A percentile compares a stretch with the other conserved stretches of the same genome.
These are phyloP conservation scores for Rhizomucor miehei DNA, from an alignment of 371 early-diverging fungal genomes.

Conservation along the genomic window DNA sequence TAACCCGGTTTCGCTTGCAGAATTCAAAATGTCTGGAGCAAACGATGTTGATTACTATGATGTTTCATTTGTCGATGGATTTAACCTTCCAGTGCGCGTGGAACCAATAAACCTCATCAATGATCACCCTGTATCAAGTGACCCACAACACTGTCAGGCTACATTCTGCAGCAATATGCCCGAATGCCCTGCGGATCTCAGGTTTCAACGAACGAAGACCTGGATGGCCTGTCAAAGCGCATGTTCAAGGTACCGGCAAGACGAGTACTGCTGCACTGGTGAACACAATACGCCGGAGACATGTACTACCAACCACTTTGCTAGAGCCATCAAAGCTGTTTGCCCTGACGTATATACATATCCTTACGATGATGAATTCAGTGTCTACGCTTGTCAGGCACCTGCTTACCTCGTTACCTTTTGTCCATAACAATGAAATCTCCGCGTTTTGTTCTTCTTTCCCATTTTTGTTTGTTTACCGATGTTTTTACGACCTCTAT, in stretches of 20 bases:
- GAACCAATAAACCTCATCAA: constrained; percentile 7
- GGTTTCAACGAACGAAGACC: constrained; percentile 16
- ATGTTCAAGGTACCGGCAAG: constrained; percentile 25
- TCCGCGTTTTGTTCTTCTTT: no score
- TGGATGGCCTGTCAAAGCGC: constrained; percentile 29
- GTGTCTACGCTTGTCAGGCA: constrained; percentile 15
- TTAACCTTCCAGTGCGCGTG: constrained; percentile 32
- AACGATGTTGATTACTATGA: constrained; percentile 36
- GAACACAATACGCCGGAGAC: constrained; percentile 13
- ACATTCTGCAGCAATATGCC: constrained; percentile 17
- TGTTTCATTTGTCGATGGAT: constrained; percentile 46
- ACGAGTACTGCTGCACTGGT: constrained; percentile 30
- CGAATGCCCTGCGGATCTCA: constrained; percentile 14
- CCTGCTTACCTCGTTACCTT: constrained; percentile 13
- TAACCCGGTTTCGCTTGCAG: constrained; percentile 38
- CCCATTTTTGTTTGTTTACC: not conserved
- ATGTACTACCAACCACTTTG: constrained; percentile 20
- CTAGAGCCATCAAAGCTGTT: constrained; percentile 19
- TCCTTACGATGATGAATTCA: constrained; percentile 16
- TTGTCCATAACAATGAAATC: constrained; percentile 9
- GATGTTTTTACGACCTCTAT: no score
- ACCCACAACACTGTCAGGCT: constrained; percentile 21
- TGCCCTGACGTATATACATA: constrained; percentile 39
- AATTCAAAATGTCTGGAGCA: constrained; percentile 28
- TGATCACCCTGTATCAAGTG: constrained; percentile 3